Evolutionary conservation across 768 basidiomycete species (phyloP).

Genomic region (Russula sp.): DNA sequence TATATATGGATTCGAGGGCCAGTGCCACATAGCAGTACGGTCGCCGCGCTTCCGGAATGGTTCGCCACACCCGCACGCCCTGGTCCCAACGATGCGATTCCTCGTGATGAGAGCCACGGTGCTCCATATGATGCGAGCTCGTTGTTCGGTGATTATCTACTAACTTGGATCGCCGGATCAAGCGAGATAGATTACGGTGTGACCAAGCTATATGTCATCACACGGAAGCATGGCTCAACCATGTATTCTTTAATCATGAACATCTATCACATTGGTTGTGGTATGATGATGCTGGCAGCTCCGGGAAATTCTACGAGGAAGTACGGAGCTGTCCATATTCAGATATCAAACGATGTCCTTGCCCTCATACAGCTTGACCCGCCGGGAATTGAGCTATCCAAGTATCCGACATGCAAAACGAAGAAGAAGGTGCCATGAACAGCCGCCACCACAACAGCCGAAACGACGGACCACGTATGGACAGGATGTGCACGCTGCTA

Average conservation of each 20-base stretch:
- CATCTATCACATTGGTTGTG: neutral
- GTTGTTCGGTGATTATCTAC: conserved; percentile 12
- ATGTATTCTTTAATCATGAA: neutral
- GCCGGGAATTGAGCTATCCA: conserved; percentile 6
- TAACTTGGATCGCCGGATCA: neutral
- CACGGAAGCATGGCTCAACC: conserved; percentile 18
- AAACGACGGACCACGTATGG: neutral
- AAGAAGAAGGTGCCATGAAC: neutral
- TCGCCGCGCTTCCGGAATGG: conserved; percentile 7
- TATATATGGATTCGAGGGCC: neutral
- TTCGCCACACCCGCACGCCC: neutral
- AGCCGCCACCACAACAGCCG: neutral
- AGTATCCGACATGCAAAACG: neutral
- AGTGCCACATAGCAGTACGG: neutral
- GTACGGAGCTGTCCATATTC: neutral
- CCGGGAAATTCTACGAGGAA: neutral
- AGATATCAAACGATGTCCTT: conserved; percentile 16
- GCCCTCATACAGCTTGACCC: neutral
- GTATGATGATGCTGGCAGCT: neutral
- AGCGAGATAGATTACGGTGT: neutral
- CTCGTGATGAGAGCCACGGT: neutral
- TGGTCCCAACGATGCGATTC: neutral
- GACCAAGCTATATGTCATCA: conserved; percentile 1
- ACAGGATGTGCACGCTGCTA: conserved; percentile 1
- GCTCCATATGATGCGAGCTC: neutral